Evolutionary conservation across 148 eudicot genomes (phyloP).

Genomic region (Polygonum maritimum): DNA sequence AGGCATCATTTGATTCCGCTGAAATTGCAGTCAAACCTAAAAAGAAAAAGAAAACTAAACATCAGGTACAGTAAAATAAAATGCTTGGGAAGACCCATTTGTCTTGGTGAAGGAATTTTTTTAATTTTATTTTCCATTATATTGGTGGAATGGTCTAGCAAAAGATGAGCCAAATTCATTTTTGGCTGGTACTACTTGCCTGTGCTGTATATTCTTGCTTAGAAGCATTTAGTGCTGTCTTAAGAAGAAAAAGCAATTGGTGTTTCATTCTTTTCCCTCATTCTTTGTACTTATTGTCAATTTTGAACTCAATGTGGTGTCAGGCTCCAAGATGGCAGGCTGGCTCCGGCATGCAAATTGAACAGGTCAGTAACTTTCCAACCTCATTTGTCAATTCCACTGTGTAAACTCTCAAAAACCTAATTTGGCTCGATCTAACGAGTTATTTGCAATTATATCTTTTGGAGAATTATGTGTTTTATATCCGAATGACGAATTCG

Average conservation of each 20-base stretch:
- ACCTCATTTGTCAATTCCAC: background rate
- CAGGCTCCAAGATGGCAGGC: slow-evolving; percentile 72
- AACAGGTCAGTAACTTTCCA: slow-evolving; percentile 41
- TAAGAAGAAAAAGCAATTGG: background rate
- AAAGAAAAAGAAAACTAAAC: slow-evolving; percentile 76
- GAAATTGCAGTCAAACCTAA: slow-evolving; percentile 55
- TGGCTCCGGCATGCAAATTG: slow-evolving; percentile 55
- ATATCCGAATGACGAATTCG: background rate
- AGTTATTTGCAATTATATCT: background rate
- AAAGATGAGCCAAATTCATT: background rate
- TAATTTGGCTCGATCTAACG: background rate
- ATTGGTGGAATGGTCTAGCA: background rate
- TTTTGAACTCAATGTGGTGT: slow-evolving; percentile 12
- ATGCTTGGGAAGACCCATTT: background rate
- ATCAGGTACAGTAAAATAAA: slow-evolving; percentile 39
- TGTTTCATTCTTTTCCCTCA: background rate
- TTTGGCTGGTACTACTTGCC: background rate
- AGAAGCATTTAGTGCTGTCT: background rate
- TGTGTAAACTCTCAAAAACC: background rate
- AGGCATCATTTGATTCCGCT: slow-evolving; percentile 46
- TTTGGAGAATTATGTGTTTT: background rate
- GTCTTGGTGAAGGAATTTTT: background rate
- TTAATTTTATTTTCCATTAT: background rate
- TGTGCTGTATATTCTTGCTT: background rate
- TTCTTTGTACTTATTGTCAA: slow-evolving; percentile 5